Percentiles rank a stretch among this genome's conserved stretches.
Conservation (phyloP, 2,329 filamentous ascomycete species). For the Verticillium longisporum region DNA sequence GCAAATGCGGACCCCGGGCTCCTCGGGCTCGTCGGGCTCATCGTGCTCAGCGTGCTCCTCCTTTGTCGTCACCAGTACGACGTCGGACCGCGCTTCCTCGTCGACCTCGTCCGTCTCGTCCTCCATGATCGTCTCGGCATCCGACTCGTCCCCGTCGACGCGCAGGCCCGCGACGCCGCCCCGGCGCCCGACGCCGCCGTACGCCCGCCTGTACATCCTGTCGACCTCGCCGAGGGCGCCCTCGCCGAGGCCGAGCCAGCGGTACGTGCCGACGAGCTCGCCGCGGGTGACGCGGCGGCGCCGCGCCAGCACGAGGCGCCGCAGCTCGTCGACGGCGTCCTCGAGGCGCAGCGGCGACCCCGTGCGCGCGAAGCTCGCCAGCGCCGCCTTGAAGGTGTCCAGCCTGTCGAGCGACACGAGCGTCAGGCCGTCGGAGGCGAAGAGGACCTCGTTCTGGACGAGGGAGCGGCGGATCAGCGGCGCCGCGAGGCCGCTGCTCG, state of each 20-base stretch:
- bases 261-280: constrained; percentile 48
- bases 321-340: constrained; percentile 56
- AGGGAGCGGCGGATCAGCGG: constrained; percentile 51
- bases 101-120: constrained; percentile 1
- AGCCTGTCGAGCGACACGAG: constrained; percentile 54
- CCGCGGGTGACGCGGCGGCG: constrained; percentile 40
- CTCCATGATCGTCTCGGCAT: constrained; percentile 5
- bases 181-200: constrained; percentile 39
- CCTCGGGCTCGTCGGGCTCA: constrained; percentile 1
- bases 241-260: constrained; percentile 47
- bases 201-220: constrained; percentile 48
- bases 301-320: constrained; percentile 49
- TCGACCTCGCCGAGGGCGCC: constrained; percentile 46
- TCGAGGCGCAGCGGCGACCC: constrained; percentile 40
- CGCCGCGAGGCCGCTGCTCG: constrained; percentile 36
- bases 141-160: constrained; percentile 1
- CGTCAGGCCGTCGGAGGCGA: constrained; percentile 52
- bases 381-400: constrained; percentile 57
- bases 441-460: constrained; percentile 54
- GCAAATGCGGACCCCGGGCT: constrained; percentile 5
- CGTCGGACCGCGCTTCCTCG: not conserved
- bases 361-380: constrained; percentile 48
- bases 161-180: constrained; percentile 39
- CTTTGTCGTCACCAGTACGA: not conserved
- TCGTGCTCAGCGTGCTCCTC: constrained; percentile 4